Percentiles rank a stretch among this genome's conserved stretches.
Conservation (phyloP, 257 asterid genomes). For the Penstemon barbatus region DNA sequence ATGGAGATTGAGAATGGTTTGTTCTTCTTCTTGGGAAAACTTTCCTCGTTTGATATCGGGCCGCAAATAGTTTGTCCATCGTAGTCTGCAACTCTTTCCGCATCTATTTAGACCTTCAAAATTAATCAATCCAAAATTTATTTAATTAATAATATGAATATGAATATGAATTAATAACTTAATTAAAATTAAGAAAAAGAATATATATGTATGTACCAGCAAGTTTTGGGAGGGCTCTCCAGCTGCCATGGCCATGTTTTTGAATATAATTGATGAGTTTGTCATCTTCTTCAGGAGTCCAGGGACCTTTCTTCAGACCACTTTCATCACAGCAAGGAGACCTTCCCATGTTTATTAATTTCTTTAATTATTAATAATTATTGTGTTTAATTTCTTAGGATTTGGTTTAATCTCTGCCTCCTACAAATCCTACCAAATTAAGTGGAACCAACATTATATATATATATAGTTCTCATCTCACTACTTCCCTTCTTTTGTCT, state of each 20-base stretch:
- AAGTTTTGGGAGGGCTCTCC: constrained; percentile 90
- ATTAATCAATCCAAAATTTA: not conserved
- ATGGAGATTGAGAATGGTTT: constrained; percentile 78
- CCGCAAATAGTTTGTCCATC: constrained; percentile 82
- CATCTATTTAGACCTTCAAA: constrained; percentile 70
- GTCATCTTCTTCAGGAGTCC: constrained; percentile 93
- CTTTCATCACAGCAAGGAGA: constrained; percentile 65
- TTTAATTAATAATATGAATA: too few relatives aligned
- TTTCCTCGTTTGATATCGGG: constrained; percentile 90
- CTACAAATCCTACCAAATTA: constrained; percentile 63
- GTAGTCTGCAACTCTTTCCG: constrained; percentile 83
- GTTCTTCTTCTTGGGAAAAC: constrained; percentile 77
- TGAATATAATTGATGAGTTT: constrained; percentile 61
- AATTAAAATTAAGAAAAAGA: not conserved
- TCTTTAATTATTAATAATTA: not conserved
- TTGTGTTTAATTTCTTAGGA: constrained; percentile 27
- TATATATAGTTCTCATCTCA: constrained; percentile 33
- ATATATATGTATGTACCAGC: constrained; percentile 46
- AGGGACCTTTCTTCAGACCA: constrained; percentile 92
- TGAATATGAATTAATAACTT: not conserved
- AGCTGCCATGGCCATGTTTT: constrained; percentile 86
- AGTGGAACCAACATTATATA: constrained; percentile 26
- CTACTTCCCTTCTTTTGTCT: constrained; percentile 35
- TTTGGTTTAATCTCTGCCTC: constrained; percentile 37
- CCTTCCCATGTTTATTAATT: constrained; percentile 56